Percentiles rank a stretch among this genome's conserved stretches.
These are phyloP conservation scores for Antarctomyces pellizariae DNA, from an alignment of 495 filamentous ascomycete genomes.

Conservation along the genomic window DNA sequence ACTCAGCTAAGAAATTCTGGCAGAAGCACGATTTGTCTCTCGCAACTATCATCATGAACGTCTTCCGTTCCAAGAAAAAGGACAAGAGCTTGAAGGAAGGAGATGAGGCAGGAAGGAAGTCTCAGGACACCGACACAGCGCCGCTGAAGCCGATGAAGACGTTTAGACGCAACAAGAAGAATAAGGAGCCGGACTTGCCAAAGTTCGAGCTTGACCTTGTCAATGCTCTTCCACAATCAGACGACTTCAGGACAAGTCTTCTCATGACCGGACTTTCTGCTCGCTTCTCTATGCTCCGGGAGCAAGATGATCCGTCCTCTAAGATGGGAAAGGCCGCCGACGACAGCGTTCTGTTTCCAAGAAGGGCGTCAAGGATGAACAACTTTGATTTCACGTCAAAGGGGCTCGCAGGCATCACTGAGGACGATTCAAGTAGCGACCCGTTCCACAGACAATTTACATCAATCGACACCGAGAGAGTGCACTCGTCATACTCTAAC, in stretches of 20 bases:
- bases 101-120: constrained; percentile 18
- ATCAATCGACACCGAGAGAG: constrained; percentile 11
- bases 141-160: constrained; percentile 22
- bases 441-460: too few species aligned
- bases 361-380: constrained; percentile 49
- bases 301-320: constrained; percentile 75
- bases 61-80: constrained; percentile 49
- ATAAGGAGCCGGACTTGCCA: constrained; percentile 25
- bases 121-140: constrained; percentile 27
- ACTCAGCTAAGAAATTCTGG: too few species aligned
- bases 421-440: constrained; percentile 18
- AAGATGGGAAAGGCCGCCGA: constrained; percentile 84
- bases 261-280: constrained; percentile 89
- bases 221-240: constrained; percentile 49
- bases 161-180: constrained; percentile 32
- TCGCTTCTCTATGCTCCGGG: constrained; percentile 85
- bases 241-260: constrained; percentile 92
- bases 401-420: constrained; percentile 64
- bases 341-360: constrained; percentile 72
- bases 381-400: constrained; percentile 19
- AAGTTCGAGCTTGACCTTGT: constrained; percentile 50
- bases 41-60: too few species aligned
- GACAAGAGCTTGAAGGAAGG: constrained; percentile 30
- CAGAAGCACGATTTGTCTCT: too few species aligned
- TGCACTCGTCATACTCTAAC: constrained; percentile 35